Conservation (phyloP, 768 basidiomycete genomes). For the Macrolepiota fuliginosa region DNA sequence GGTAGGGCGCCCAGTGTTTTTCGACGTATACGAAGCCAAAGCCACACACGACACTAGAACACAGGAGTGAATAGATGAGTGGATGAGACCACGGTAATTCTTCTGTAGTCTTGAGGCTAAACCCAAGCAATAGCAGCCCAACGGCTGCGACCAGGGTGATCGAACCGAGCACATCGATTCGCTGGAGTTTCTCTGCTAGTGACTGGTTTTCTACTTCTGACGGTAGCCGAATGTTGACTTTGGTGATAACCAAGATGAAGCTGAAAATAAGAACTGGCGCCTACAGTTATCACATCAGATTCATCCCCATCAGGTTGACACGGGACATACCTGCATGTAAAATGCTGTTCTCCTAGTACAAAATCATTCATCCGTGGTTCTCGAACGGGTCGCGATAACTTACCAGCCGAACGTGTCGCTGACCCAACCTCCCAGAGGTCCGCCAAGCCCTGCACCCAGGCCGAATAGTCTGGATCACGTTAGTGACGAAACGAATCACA, state of each 20-base stretch:
- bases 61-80: constrained; percentile 64
- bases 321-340: constrained; percentile 64
- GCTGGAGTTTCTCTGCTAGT: constrained; percentile 60
- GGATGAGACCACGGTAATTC: constrained; percentile 76
- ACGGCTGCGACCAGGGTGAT: constrained; percentile 72
- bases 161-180: constrained; percentile 85
- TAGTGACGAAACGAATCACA: constrained; percentile 3
- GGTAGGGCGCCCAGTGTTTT: constrained; percentile 72
- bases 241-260: constrained; percentile 64
- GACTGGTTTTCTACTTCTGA: constrained; percentile 58
- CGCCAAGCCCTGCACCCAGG: constrained; percentile 76
- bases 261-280: constrained; percentile 76
- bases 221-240: constrained; percentile 79
- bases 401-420: constrained; percentile 87
- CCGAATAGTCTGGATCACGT: constrained; percentile 65
- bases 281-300: constrained; percentile 34
- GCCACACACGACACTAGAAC: constrained; percentile 51
- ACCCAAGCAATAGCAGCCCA: constrained; percentile 70
- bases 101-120: constrained; percentile 76
- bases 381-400: constrained; percentile 24
- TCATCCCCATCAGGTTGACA: constrained; percentile 10
- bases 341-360: constrained; percentile 77
- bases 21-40: constrained; percentile 76
- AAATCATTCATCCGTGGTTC: constrained; percentile 13
- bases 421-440: constrained; percentile 81